phyloP scores from a whole-genome alignment of 169 alveolate genomes.

The Toxoplasma gondii region DNA sequence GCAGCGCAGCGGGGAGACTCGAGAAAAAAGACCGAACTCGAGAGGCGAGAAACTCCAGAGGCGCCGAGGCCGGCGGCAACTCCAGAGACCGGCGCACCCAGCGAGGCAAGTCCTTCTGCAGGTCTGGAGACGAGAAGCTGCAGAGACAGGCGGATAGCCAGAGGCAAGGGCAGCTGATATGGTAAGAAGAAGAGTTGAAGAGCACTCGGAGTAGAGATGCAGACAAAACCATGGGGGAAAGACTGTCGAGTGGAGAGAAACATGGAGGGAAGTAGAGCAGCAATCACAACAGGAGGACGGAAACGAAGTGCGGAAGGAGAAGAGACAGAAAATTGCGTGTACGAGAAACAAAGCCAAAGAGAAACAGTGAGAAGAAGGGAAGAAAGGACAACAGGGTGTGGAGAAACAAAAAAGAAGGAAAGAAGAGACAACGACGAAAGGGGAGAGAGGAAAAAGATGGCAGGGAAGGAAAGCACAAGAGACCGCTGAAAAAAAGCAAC shows the following conservation, averaged over 20 bases:
- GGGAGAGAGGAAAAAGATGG: neutral
- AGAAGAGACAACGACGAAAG: no score
- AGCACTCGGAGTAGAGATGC: no score
- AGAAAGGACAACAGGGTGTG: neutral
- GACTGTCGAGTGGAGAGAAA: no score
- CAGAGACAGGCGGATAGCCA: neutral
- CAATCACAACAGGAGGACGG: no score
- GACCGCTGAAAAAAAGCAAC: no score
- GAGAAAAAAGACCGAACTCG: neutral
- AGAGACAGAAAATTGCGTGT: no score
- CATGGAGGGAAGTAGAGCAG: no score
- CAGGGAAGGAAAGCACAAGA: neutral
- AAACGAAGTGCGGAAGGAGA: no score
- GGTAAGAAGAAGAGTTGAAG: no score
- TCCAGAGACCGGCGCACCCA: slow-evolving; percentile 17
- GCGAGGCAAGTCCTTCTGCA: neutral
- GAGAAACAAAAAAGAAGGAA: no score
- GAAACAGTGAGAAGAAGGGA: neutral
- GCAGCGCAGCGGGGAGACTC: neutral
- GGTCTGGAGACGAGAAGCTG: neutral
- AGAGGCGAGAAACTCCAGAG: neutral
- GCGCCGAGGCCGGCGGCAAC: slow-evolving; percentile 9
- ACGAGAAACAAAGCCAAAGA: no score
- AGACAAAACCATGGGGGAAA: no score
- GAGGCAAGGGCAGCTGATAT: neutral